A percentile compares a stretch with the other conserved stretches of the same genome.
Conservation (phyloP, 352 stramenopile species). For the Globisporangium megalacanthum region DNA sequence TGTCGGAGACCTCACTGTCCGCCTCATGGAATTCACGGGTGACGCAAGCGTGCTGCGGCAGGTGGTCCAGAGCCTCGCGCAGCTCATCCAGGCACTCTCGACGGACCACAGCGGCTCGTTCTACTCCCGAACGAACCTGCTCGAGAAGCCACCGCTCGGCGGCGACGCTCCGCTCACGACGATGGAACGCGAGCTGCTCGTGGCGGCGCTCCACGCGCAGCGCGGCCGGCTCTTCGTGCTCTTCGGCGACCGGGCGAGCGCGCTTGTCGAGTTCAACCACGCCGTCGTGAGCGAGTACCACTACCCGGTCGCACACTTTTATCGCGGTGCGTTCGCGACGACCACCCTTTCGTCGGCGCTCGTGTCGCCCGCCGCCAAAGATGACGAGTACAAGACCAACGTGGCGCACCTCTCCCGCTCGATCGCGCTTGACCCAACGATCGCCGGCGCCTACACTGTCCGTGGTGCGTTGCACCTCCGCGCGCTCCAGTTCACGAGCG, state of each 20-base stretch:
- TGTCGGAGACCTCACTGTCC: conserved; percentile 60
- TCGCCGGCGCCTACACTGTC: conserved; percentile 68
- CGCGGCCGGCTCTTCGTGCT: conserved; percentile 58
- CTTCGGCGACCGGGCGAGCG: conserved; percentile 39
- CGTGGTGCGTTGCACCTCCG: conserved; percentile 61
- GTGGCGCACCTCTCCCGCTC: conserved; percentile 57
- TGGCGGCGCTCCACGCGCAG: conserved; percentile 56
- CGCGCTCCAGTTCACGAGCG: conserved; percentile 70
- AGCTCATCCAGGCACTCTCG: conserved; percentile 46
- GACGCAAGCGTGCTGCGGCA: conserved; percentile 55
- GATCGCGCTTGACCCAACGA: conserved; percentile 66
- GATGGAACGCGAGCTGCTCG: conserved; percentile 39
- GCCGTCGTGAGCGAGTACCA: conserved; percentile 76
- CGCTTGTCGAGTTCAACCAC: conserved; percentile 59
- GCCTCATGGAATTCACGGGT: conserved; percentile 58
- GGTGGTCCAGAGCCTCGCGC: conserved; percentile 56
- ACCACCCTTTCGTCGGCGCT: conserved; percentile 7
- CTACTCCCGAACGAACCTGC: conserved; percentile 5
- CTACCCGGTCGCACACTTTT: conserved; percentile 76
- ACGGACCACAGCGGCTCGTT: conserved; percentile 31
- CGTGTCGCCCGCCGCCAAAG: conserved; percentile 16
- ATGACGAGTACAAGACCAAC: conserved; percentile 22
- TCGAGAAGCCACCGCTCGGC: conserved; percentile 1
- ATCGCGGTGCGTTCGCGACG: conserved; percentile 58
- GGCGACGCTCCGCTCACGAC: conserved; percentile 16